Base-by-base conservation (phyloP, 1,139 yeast genomes). In the Candida pseudoviswanathii region DNA sequence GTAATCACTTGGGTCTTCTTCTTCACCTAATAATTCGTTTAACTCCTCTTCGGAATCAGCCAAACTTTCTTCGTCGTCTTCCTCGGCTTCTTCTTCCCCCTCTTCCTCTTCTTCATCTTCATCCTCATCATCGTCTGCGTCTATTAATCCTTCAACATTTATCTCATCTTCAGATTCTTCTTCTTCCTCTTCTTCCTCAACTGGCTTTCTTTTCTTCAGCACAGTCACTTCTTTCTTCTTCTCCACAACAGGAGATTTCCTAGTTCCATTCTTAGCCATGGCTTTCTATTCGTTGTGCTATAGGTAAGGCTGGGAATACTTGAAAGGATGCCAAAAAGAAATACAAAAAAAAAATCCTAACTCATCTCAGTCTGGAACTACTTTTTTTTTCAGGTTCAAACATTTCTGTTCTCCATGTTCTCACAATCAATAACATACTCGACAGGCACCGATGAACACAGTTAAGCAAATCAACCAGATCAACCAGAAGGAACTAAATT, bases 401-500 rank as follows among this genome's bases (percentile, higher is more conserved):
- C 16, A 36, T 36, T n/a, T 5, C 8, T 11, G 37, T 21, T 4
- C 31, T 21, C 10, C 3, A 10, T 11, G 39, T 9, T 26, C 25
- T 8, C 25, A 5, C 21, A 22, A 9, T 36, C 22, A 26, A 27
- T 10, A 33, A 10, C 11, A 2, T 29, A 4, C 33, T 33, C 40
- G 21, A 30, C 34, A 26, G 34, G 21, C 42, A 42, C 21, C 10
- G 10, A 77, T 77, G 81, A 76, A 75, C 55, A 64, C 73, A 10
- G 73, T 77, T 33, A 68, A 68, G 49, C 78, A 80, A 53, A 82
- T 86, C 32, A 79, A 84, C 58, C 73, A 74, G 46, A 77, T 90
- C 46, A 90, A 85, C 61, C 82, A 82, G 50, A 76, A 75, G 52
- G 98, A 92, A 62, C 72, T 92, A 26, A 79, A 76, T 22, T 70